Conservation (phyloP, 2,329 filamentous ascomycete genomes). For the Blastomyces emzantsi region DNA sequence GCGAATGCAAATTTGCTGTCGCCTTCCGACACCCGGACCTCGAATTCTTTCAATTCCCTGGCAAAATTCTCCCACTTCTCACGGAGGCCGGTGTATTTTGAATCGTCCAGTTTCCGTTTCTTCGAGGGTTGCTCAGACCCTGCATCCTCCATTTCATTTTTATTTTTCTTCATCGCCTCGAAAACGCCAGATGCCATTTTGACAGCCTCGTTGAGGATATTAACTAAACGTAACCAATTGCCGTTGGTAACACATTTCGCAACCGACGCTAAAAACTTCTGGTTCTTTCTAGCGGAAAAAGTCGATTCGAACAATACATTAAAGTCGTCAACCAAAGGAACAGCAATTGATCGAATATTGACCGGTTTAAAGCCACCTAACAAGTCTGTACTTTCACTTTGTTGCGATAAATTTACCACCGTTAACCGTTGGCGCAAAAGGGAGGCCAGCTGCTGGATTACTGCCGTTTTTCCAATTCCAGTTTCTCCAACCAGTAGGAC, state of each 20-base stretch:
- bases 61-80: constrained; percentile 76
- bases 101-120: constrained; percentile 54
- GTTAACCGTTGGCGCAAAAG: constrained; percentile 77
- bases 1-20: constrained; percentile 82
- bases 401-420: constrained; percentile 92
- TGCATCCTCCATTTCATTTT: constrained; percentile 32
- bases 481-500: constrained; percentile 96
- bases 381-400: constrained; percentile 94
- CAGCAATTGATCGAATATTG: constrained; percentile 74
- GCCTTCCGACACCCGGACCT: constrained; percentile 62
- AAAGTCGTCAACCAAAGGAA: constrained; percentile 89
- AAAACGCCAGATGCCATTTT: constrained; percentile 73
- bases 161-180: constrained; percentile 43
- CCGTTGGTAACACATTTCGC: constrained; percentile 69
- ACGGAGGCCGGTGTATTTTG: constrained; percentile 47
- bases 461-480: constrained; percentile 95
- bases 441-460: constrained; percentile 84
- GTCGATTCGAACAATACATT: constrained; percentile 80
- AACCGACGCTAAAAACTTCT: constrained; percentile 73
- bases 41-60: constrained; percentile 64
- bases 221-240: constrained; percentile 80
- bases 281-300: constrained; percentile 80
- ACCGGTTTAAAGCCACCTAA: constrained; percentile 95
- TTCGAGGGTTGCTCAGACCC: constrained; percentile 58
- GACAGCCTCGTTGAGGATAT: constrained; percentile 79